Percentiles rank a stretch among this genome's conserved stretches.
phyloP scores from a whole-genome alignment of 441 rosid species.

The Dalechampia spathulata region DNA sequence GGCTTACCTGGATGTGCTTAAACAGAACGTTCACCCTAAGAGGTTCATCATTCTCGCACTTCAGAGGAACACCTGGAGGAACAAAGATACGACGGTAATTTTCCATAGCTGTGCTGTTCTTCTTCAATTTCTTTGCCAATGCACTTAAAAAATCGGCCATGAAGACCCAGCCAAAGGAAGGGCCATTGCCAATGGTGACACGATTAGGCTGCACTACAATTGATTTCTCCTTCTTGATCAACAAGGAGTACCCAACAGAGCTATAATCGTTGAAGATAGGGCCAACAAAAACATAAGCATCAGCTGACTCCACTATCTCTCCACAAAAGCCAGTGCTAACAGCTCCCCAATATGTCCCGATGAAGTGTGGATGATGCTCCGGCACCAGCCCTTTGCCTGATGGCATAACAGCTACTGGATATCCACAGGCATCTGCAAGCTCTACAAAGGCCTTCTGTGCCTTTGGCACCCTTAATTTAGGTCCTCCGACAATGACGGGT shows the following conservation, averaged over 20 bases:
- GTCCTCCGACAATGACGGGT: slow-evolving; percentile 64
- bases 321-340: slow-evolving; percentile 61
- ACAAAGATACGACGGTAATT: slow-evolving; percentile 53
- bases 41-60: slow-evolving; percentile 40
- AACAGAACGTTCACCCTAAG: slow-evolving; percentile 58
- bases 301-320: slow-evolving; percentile 74
- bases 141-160: slow-evolving; percentile 58
- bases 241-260: slow-evolving; percentile 72
- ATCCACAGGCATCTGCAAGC: slow-evolving; percentile 53
- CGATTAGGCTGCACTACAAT: slow-evolving; percentile 55
- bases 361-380: slow-evolving; percentile 52
- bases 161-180: slow-evolving; percentile 63
- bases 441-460: slow-evolving; percentile 45
- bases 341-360: slow-evolving; percentile 75
- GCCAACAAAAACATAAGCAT: slow-evolving; percentile 62
- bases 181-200: slow-evolving; percentile 63
- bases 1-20: slow-evolving; percentile 58
- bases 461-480: slow-evolving; percentile 50
- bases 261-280: slow-evolving; percentile 76
- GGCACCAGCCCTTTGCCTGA: slow-evolving; percentile 63
- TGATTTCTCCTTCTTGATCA: slow-evolving; percentile 59
- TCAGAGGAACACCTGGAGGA: slow-evolving; percentile 50
- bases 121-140: slow-evolving; percentile 47
- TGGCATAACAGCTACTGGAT: slow-evolving; percentile 59
- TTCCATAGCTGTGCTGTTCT: slow-evolving; percentile 50